Base-by-base conservation (phyloP, 768 basidiomycete species). In the Leccinum rimulosum region DNA sequence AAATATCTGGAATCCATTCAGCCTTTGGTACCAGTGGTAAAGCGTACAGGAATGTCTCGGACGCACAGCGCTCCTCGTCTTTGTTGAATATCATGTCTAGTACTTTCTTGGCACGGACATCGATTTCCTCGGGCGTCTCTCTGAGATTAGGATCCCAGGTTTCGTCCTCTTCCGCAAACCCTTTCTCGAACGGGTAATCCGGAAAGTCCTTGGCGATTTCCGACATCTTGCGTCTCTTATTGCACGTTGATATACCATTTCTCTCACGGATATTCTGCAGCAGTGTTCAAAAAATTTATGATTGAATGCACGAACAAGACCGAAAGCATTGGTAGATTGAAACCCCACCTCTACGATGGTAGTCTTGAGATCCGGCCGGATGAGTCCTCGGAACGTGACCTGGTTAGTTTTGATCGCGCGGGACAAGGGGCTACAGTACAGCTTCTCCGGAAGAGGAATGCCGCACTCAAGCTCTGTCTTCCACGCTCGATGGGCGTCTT, bases 241-340 rank as follows among this genome's bases (percentile, higher is more conserved):
- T 89, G 64, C 88, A 90, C 0, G 88, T 89, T 59, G 90, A 87
- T 1, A 82, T 78, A 0, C 88, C 84, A 58, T 84, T 81, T 59
- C 79, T 79, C 68, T 91, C 90, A 28, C 89, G 82, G 50, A 83
- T 80, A 59, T 86, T 80, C 90, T 91, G 31, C 5, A 31, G 1
- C 47, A 11, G 28, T 10, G 15, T 10, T 2, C 43, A 35, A 4
- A 3, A 36, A 43, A 10, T 38, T 17, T 38, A 14, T 14, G 14
- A 36, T 36, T 38, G 36, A 38, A 14, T 36, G 14, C 35, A 14
- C 14, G 35, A 36, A 36, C 35, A 36, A 38, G 36, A 38, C 15
- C 36, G 15, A 38, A 38, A 6, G 7, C 36, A 38, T 38, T 8
- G 6, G 36, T 40, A 40, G 15, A 17, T 17, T 17, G 17, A 40